Evolutionary conservation across 768 basidiomycete genomes (phyloP).

Genomic region (Tephrocybe sp.): DNA sequence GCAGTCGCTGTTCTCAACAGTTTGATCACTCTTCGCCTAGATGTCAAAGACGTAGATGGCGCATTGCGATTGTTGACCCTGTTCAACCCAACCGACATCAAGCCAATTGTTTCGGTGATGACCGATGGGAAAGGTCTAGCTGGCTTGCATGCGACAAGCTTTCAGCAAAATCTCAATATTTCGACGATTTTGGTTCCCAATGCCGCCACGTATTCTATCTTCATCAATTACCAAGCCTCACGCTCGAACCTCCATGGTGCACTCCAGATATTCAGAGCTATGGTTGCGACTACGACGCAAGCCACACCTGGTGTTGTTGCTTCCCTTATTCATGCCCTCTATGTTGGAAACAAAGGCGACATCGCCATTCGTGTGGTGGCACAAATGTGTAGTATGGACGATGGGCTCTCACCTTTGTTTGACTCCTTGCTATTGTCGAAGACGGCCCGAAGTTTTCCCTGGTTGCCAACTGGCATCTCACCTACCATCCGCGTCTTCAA

Average conservation of each 20-base stretch:
- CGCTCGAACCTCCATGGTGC: slow-evolving; percentile 45
- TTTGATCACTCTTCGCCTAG: slow-evolving; percentile 62
- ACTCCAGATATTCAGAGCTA: slow-evolving; percentile 44
- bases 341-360: slow-evolving; percentile 41
- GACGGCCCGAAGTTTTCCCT: slow-evolving; percentile 23
- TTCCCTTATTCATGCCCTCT: slow-evolving; percentile 60
- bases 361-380: slow-evolving; percentile 54
- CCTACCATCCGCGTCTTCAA: slow-evolving; percentile 59
- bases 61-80: slow-evolving; percentile 48
- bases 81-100: slow-evolving; percentile 36
- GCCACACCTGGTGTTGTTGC: slow-evolving; percentile 48
- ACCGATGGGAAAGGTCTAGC: not conserved
- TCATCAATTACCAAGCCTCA: slow-evolving; percentile 55
- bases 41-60: slow-evolving; percentile 47
- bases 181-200: slow-evolving; percentile 40
- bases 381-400: slow-evolving; percentile 37
- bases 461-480: slow-evolving; percentile 27
- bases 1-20: slow-evolving; percentile 67
- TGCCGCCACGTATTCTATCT: slow-evolving; percentile 59
- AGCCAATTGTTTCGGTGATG: slow-evolving; percentile 23
- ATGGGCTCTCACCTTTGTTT: slow-evolving; percentile 28
- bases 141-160: not conserved
- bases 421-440: slow-evolving; percentile 20
- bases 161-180: slow-evolving; percentile 5
- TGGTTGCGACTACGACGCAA: slow-evolving; percentile 40